A percentile compares a stretch with the other conserved stretches of the same genome.
Conservation (phyloP, 306 rosid species). For the Sphenostylis stenocarpa region DNA sequence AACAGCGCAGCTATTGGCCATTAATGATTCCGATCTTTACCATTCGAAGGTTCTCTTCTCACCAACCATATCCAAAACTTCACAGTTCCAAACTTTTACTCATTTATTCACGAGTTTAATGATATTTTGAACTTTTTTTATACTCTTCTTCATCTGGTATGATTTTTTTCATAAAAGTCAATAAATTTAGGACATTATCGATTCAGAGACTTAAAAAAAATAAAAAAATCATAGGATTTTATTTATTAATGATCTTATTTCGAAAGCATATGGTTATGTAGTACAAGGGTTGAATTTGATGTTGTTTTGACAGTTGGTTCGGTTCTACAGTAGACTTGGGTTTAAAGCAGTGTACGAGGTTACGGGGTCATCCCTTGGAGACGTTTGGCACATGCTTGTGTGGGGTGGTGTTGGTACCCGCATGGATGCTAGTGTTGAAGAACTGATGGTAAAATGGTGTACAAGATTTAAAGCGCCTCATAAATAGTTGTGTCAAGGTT, state of each 20-base stretch:
- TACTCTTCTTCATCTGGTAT: too few species aligned
- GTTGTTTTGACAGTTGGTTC: conserved; percentile 50
- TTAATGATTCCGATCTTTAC: conserved; percentile 78
- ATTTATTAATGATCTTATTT: too few species aligned
- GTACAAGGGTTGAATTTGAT: background rate
- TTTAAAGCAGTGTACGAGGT: conserved; percentile 72
- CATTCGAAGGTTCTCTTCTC: conserved; percentile 69
- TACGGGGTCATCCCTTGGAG: conserved; percentile 62
- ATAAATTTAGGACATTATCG: too few species aligned
- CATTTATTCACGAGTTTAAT: too few species aligned
- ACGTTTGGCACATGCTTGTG: conserved; percentile 64
- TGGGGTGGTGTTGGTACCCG: conserved; percentile 94
- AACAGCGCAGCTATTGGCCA: conserved; percentile 76
- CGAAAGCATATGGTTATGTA: background rate
- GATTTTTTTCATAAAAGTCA: too few species aligned
- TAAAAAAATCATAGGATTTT: too few species aligned
- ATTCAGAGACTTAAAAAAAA: too few species aligned
- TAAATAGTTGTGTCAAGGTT: background rate
- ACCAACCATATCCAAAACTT: conserved; percentile 21
- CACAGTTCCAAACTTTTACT: background rate
- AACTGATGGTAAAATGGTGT: conserved; percentile 77
- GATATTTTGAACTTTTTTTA: too few species aligned
- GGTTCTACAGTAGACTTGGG: conserved; percentile 83
- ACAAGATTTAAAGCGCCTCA: conserved; percentile 51
- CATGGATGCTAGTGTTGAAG: conserved; percentile 75